Evolutionary conservation across 768 basidiomycete genomes (phyloP).

Genomic region (Calocera cornea): DNA sequence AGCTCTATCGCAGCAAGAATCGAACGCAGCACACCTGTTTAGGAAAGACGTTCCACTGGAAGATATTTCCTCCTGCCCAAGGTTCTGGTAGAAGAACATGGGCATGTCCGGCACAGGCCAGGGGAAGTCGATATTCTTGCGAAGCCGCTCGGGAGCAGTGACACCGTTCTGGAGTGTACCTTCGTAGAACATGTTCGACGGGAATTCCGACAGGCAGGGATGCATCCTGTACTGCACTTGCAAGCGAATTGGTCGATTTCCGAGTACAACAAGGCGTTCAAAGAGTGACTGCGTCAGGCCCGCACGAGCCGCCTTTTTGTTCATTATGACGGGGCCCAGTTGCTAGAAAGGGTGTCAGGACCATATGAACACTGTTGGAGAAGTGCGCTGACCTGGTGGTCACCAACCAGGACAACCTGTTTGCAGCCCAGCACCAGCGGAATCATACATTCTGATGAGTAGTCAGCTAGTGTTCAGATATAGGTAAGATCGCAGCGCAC

Average conservation of each 20-base stretch:
- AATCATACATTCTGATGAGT: conserved; percentile 85
- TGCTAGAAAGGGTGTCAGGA: conserved; percentile 36
- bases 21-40: conserved; percentile 48
- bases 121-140: conserved; percentile 98
- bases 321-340: conserved; percentile 99
- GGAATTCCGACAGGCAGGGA: conserved; percentile 96
- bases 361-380: conserved; percentile 3
- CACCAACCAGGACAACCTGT: conserved; percentile 94
- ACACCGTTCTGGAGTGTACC: conserved; percentile 98
- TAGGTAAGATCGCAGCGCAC: conserved; percentile 30
- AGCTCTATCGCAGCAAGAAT: background rate
- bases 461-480: background rate
- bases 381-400: conserved; percentile 44
- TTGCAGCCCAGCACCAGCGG: conserved; percentile 96
- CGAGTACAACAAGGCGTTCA: conserved; percentile 87
- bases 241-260: conserved; percentile 91
- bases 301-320: conserved; percentile 99
- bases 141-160: conserved; percentile 88
- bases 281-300: conserved; percentile 97
- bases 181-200: conserved; percentile 99
- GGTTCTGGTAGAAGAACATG: conserved; percentile 99
- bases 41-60: conserved; percentile 97
- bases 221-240: conserved; percentile 99
- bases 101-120: conserved; percentile 96
- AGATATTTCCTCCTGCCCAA: conserved; percentile 97